These are phyloP conservation scores for Ceratobasidium sp. DNA, from an alignment of 1,284 basidiomycete genomes.

Conservation along the genomic window DNA sequence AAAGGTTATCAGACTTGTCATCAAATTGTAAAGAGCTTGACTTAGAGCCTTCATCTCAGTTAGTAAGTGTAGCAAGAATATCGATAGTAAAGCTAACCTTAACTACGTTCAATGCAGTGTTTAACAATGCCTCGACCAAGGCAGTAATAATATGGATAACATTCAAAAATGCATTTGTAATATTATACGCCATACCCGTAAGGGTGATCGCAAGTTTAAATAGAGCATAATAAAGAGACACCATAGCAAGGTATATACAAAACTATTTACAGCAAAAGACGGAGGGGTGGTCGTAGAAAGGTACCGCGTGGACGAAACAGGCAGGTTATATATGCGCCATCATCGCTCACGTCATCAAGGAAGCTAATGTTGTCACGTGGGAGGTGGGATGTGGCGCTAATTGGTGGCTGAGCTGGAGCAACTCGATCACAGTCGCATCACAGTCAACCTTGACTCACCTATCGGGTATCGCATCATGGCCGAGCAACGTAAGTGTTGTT, in stretches of 20 bases:
- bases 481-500: conserved; percentile 31
- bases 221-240: conserved; percentile 11
- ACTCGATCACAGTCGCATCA: background rate
- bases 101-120: background rate
- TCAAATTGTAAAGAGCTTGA: conserved; percentile 19
- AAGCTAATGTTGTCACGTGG: background rate
- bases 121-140: conserved; percentile 6
- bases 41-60: background rate
- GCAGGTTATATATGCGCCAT: conserved; percentile 33
- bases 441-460: background rate
- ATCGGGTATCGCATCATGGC: conserved; percentile 32
- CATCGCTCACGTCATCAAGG: conserved; percentile 22
- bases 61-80: background rate
- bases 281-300: conserved; percentile 16
- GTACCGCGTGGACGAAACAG: background rate
- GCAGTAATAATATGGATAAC: background rate
- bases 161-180: conserved; percentile 18
- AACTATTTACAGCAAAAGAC: conserved; percentile 30
- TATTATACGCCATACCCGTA: conserved; percentile 18
- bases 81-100: conserved; percentile 3
- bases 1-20: conserved; percentile 12
- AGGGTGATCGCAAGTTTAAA: conserved; percentile 19
- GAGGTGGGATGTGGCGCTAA: conserved; percentile 33
- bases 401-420: conserved; percentile 9
- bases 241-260: conserved; percentile 19